phyloP scores from a whole-genome alignment of 257 asterid genomes.

The Thymus quinquecostatus region DNA sequence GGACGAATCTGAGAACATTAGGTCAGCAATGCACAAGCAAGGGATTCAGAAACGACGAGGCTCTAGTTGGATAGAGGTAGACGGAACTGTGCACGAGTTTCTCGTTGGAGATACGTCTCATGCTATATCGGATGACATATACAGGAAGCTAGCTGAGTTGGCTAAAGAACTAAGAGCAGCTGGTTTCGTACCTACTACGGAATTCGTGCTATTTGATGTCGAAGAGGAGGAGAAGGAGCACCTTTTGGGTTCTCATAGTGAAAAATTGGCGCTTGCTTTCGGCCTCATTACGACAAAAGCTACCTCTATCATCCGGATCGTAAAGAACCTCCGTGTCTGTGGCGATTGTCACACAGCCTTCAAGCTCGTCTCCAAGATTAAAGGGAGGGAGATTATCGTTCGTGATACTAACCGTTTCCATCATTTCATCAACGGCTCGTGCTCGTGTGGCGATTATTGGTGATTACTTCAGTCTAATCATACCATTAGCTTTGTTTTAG shows the following conservation, averaged over 20 bases:
- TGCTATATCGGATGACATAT: slow-evolving; percentile 20
- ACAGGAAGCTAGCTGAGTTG: slow-evolving; percentile 11
- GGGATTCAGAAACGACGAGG: slow-evolving; percentile 26
- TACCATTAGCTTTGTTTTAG: too few species aligned
- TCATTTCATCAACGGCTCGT: slow-evolving; percentile 25
- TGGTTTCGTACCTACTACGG: slow-evolving; percentile 8
- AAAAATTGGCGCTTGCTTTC: slow-evolving; percentile 25
- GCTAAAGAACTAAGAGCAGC: background rate
- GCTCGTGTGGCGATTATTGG: slow-evolving; percentile 30
- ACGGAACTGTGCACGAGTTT: slow-evolving; percentile 27
- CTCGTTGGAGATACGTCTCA: slow-evolving; percentile 28
- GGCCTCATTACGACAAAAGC: slow-evolving; percentile 14
- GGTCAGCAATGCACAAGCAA: slow-evolving; percentile 19
- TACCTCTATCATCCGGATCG: background rate
- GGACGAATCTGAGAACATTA: slow-evolving; percentile 19
- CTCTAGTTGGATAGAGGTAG: slow-evolving; percentile 31
- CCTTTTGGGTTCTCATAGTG: slow-evolving; percentile 24
- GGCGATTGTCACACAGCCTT: slow-evolving; percentile 23
- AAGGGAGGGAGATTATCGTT: slow-evolving; percentile 11
- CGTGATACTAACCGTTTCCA: slow-evolving; percentile 30
- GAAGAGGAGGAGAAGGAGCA: slow-evolving; percentile 33
- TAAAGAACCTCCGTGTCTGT: slow-evolving; percentile 21
- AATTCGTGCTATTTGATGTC: slow-evolving; percentile 13
- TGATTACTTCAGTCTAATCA: background rate
- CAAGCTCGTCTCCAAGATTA: slow-evolving; percentile 23